Percentiles rank a stretch among this genome's conserved stretches.
Conservation (phyloP, 768 basidiomycete genomes). For the Lentinus brumalis region DNA sequence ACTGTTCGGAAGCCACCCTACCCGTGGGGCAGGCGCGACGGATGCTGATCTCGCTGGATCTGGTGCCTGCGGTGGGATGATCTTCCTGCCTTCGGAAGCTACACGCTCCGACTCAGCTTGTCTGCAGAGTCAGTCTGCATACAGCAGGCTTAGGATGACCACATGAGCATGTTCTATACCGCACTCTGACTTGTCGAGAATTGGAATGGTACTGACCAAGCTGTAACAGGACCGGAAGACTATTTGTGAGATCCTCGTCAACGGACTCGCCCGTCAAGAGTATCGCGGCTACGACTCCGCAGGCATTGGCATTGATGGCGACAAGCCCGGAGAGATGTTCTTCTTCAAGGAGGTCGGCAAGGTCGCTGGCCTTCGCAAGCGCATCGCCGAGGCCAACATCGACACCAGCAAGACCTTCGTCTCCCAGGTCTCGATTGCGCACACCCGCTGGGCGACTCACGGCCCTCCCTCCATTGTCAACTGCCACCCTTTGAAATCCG, state of each 20-base stretch:
- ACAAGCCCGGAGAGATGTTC: slow-evolving; percentile 71
- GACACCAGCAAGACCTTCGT: slow-evolving; percentile 78
- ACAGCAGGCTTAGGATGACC: too few species aligned
- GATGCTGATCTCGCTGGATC: neutral
- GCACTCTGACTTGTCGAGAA: neutral
- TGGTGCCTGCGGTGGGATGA: neutral
- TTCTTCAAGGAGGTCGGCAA: slow-evolving; percentile 99
- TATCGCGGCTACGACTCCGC: slow-evolving; percentile 99
- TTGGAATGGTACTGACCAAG: neutral
- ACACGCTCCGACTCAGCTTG: too few species aligned
- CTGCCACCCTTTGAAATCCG: slow-evolving; percentile 94
- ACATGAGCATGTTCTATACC: neutral
- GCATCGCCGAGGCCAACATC: slow-evolving; percentile 70
- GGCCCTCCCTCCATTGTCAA: slow-evolving; percentile 86
- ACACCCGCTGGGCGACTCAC: slow-evolving; percentile 99
- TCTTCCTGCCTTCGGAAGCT: neutral
- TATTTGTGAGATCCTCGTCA: slow-evolving; percentile 86
- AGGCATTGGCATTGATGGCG: slow-evolving; percentile 88
- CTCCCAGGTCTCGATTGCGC: slow-evolving; percentile 94
- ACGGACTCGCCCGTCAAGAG: slow-evolving; percentile 92
- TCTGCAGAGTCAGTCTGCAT: too few species aligned
- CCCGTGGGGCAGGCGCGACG: neutral
- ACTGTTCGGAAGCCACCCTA: neutral
- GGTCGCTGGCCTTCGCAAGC: slow-evolving; percentile 88
- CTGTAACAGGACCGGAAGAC: slow-evolving; percentile 80